Evolutionary conservation across 768 basidiomycete genomes (phyloP).

Genomic region (Suillus occidentalis): DNA sequence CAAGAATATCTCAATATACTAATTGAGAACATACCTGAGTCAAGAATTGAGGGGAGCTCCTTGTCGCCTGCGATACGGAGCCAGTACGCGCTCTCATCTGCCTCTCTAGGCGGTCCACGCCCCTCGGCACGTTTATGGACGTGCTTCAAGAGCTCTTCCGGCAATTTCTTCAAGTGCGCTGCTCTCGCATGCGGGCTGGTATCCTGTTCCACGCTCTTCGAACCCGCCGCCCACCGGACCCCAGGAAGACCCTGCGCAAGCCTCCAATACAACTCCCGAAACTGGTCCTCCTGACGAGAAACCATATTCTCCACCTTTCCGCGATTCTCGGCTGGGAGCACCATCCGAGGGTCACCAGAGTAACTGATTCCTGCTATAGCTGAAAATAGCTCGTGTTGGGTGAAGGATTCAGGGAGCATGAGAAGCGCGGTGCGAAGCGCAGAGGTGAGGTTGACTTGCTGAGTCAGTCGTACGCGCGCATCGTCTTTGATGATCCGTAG

Average conservation of each 20-base stretch:
- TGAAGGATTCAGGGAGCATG: conserved; percentile 78
- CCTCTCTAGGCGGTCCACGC: conserved; percentile 43
- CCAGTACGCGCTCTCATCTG: conserved; percentile 79
- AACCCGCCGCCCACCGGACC: conserved; percentile 64
- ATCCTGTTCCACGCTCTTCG: conserved; percentile 71
- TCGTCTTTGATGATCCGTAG: conserved; percentile 91
- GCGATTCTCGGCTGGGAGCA: conserved; percentile 92
- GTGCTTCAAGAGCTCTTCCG: conserved; percentile 58
- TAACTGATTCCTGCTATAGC: conserved; percentile 87
- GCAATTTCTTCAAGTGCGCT: conserved; percentile 77
- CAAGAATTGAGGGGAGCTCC: conserved; percentile 50
- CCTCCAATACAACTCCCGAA: conserved; percentile 83
- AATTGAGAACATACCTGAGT: conserved; percentile 44
- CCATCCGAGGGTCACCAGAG: conserved; percentile 89
- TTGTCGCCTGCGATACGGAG: conserved; percentile 65
- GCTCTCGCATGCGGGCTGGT: conserved; percentile 62
- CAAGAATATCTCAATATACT: background rate
- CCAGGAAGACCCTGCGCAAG: conserved; percentile 78
- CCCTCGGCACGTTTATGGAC: conserved; percentile 43
- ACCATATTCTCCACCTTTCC: conserved; percentile 95
- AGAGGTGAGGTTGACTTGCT: conserved; percentile 90
- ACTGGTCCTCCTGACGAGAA: conserved; percentile 74
- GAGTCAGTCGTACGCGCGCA: conserved; percentile 85
- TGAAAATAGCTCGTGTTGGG: conserved; percentile 80
- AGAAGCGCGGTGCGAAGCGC: conserved; percentile 90